Evolutionary conservation across 2,329 filamentous ascomycete species (phyloP).

Genomic region (Exserohilum rostratum): DNA sequence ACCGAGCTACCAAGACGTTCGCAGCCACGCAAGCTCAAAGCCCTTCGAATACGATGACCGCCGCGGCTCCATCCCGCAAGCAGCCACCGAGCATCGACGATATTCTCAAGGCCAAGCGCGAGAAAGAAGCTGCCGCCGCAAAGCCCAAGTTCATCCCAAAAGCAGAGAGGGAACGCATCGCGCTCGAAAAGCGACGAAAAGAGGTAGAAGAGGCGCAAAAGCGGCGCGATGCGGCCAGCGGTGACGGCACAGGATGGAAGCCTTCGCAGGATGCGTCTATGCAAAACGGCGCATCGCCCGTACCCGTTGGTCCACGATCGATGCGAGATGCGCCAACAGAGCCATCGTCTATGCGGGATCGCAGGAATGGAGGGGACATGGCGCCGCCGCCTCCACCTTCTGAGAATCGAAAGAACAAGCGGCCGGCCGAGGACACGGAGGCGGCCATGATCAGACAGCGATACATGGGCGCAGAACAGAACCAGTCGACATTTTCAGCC

Average conservation of each 20-base stretch:
- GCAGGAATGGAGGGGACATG: slow-evolving; percentile 55
- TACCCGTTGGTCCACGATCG: slow-evolving; percentile 76
- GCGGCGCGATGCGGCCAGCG: slow-evolving; percentile 52
- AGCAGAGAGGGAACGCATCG: slow-evolving; percentile 79
- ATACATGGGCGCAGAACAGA: slow-evolving; percentile 91
- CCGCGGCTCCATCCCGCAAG: slow-evolving; percentile 29
- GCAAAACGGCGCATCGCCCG: slow-evolving; percentile 31
- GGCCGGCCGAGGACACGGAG: slow-evolving; percentile 66
- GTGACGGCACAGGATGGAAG: slow-evolving; percentile 2
- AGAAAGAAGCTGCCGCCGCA: slow-evolving; percentile 79
- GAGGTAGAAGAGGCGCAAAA: slow-evolving; percentile 68
- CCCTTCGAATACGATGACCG: background rate
- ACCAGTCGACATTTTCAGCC: slow-evolving; percentile 86
- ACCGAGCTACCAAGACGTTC: background rate
- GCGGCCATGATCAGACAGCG: slow-evolving; percentile 75
- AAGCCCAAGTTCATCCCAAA: slow-evolving; percentile 90
- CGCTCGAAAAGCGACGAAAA: slow-evolving; percentile 76
- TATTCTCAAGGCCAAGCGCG: slow-evolving; percentile 82
- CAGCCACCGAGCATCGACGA: slow-evolving; percentile 82
- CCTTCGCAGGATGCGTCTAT: slow-evolving; percentile 13
- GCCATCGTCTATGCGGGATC: slow-evolving; percentile 68
- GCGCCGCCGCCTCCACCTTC: slow-evolving; percentile 56
- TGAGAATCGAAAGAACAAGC: slow-evolving; percentile 34
- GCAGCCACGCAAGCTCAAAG: background rate
- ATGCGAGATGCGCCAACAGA: slow-evolving; percentile 71